Base-by-base conservation (phyloP, 768 basidiomycete species). In the Lentinus tigrinus region DNA sequence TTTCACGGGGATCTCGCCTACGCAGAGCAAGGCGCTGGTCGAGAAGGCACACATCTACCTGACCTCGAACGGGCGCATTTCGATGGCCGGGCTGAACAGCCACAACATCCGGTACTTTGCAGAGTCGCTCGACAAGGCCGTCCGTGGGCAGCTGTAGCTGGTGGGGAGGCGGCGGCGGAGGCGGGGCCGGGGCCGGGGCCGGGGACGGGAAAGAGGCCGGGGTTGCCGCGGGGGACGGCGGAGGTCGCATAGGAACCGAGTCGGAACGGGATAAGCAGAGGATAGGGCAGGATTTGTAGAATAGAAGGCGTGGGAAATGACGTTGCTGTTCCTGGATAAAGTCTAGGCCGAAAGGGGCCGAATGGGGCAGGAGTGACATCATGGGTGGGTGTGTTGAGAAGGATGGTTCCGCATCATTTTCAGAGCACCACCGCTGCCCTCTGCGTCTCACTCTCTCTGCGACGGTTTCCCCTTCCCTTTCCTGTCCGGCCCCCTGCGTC, bases 51-150 rank as follows among this genome's bases (percentile, higher is more conserved):
- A 95, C 67, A 76, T 97, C 49, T 97, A 95, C 72, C 74, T 96
- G 80, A 94, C 93, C 3, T 73, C 64, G 51, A 95, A 94, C 69
- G 93, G 95, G 47, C 81, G 95, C 49, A 96, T 98, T 67, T 94
- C 92, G 55, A 96, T 98, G 94, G 92, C 94, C 4, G 95, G 91
- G 16, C 72, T 96, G 76, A 96, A 94, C 79, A 82, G 76, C 46
- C 68, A 78, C 58, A 97, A 95, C 74, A 72, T 96, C n/a, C 56
- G 73, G 36, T 89, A 90, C 71, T 85, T 93, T 79, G 91, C 88
- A 21, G 77, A 78, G 69, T 76, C 76, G 63, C 70, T 94, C 61
- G 89, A 93, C 74, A 79, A 74, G 68, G 88, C 80, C 13, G 84
- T 91, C 48, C 80, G 85, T 38, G 78, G 78, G 5, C 65, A 72